Base-by-base conservation (phyloP, 192 early-diverging fungal species). In the Backusella australiensis region DNA sequence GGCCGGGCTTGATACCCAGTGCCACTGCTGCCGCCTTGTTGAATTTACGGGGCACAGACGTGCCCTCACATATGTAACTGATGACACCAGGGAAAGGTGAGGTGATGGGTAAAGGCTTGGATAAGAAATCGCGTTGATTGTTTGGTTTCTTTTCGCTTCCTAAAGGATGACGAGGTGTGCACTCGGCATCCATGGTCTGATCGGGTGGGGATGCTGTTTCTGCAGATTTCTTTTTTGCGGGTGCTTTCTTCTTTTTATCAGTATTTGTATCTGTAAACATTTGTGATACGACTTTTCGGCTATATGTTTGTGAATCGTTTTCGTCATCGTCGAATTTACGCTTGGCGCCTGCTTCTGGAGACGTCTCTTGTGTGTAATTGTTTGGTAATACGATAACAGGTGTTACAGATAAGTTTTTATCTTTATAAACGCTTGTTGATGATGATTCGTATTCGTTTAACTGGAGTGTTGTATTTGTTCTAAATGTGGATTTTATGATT, bases 21-120 rank as follows among this genome's bases (percentile, higher is more conserved):
- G 78, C 85, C 26, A 79, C 41, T 11, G 95, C 96, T 0, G 87
- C 88, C 35, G 87, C 38, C 11, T 88, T 82, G 71, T 94, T 85
- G 79, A 98, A 96, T 76, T 96, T 97, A 29, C 96, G 94, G 0
- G 87, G 89, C 32, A 92, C 86, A 4, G 85, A 85, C 1, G 93
- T 92, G 0, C 93, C 92, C 74, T 90, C 86, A 74, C 90, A 90
- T 14, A 96, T 92, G 70, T 94, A 98, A 71, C 87, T 87, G 39
- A 94, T 78, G 1, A 85, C 87, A 4, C 69, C 79, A 5, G 84
- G 76, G 7, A 83, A 82, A 2, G 90, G 90, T n/a, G 38, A 79
- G 0, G 91, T 87, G 74, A 70, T 76, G 2, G 85, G 87, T 23
- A 86, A 81, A 36, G 46, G 26, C 67, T 70, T 74, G 59, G 38